A percentile compares a stretch with the other conserved stretches of the same genome.
These are phyloP conservation scores for Nemania abortiva DNA, from an alignment of 2,329 filamentous ascomycete genomes.

Conservation along the genomic window DNA sequence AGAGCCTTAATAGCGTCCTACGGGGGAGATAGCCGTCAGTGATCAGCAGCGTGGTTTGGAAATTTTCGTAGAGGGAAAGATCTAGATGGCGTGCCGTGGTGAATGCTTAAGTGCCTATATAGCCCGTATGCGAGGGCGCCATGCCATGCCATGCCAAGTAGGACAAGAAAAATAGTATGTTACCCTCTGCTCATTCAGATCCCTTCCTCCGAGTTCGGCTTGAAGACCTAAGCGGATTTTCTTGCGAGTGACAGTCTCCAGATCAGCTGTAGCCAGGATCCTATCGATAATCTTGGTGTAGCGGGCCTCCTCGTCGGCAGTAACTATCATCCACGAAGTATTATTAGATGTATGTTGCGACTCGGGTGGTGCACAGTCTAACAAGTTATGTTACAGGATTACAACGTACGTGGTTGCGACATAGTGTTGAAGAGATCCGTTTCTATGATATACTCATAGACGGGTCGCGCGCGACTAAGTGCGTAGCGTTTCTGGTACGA, in stretches of 20 bases:
- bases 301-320: conserved; percentile 60
- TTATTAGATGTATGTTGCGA: conserved; percentile 27
- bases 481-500: conserved; percentile 13
- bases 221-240: conserved; percentile 71
- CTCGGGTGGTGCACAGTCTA: not conserved
- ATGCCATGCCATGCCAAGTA: not conserved
- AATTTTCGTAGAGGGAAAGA: not conserved
- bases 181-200: conserved; percentile 71
- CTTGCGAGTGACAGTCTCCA: conserved; percentile 73
- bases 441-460: conserved; percentile 33
- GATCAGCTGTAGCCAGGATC: conserved; percentile 69
- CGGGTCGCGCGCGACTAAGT: conserved; percentile 1
- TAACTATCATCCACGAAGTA: conserved; percentile 56
- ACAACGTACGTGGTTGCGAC: conserved; percentile 47
- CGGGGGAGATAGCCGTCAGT: conserved; percentile 14
- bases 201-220: conserved; percentile 65
- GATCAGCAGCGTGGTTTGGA: not conserved
- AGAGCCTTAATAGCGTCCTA: conserved; percentile 77
- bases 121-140: not conserved
- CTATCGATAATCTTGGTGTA: conserved; percentile 71
- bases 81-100: not conserved
- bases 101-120: not conserved
- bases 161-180: conserved; percentile 6
- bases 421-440: conserved; percentile 40
- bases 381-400: not conserved